These are phyloP conservation scores for Penicillium concentricum DNA, from an alignment of 2,329 filamentous ascomycete species.

Conservation along the genomic window DNA sequence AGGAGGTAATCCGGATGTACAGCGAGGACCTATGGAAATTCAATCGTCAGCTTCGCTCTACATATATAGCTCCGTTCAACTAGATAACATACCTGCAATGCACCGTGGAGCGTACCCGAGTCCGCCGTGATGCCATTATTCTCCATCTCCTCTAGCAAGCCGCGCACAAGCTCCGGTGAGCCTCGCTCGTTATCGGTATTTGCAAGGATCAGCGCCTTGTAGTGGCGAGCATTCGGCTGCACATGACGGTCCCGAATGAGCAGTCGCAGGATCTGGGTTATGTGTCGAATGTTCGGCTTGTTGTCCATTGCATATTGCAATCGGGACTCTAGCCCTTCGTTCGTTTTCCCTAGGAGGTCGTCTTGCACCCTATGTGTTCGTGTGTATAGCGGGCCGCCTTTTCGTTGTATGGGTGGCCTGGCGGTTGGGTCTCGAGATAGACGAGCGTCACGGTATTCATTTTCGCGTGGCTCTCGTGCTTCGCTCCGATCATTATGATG, in stretches of 20 bases:
- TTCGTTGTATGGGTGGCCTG: background rate
- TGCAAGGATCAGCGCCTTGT: conserved; percentile 71
- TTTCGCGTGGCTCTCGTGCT: background rate
- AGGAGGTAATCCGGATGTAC: conserved; percentile 84
- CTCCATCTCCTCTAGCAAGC: conserved; percentile 72
- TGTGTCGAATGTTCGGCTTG: conserved; percentile 25
- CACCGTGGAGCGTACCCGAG: conserved; percentile 66
- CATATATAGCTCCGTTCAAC: background rate
- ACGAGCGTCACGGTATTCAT: background rate
- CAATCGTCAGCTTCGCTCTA: background rate
- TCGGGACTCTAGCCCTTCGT: conserved; percentile 28
- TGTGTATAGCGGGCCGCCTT: background rate
- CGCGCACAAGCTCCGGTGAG: conserved; percentile 62
- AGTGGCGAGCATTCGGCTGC: conserved; percentile 48
- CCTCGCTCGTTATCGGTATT: conserved; percentile 65
- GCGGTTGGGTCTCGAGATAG: background rate
- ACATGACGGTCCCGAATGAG: conserved; percentile 40
- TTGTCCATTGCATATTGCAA: conserved; percentile 28
- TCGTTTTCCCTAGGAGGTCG: conserved; percentile 11
- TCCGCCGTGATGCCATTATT: conserved; percentile 61
- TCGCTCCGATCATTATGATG: background rate
- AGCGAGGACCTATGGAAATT: conserved; percentile 58
- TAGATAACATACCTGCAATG: conserved; percentile 58
- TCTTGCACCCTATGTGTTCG: conserved; percentile 1
- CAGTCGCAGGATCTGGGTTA: conserved; percentile 36